Base-by-base conservation (phyloP, 2,329 filamentous ascomycete species). In the Fonsecaea nubica region DNA sequence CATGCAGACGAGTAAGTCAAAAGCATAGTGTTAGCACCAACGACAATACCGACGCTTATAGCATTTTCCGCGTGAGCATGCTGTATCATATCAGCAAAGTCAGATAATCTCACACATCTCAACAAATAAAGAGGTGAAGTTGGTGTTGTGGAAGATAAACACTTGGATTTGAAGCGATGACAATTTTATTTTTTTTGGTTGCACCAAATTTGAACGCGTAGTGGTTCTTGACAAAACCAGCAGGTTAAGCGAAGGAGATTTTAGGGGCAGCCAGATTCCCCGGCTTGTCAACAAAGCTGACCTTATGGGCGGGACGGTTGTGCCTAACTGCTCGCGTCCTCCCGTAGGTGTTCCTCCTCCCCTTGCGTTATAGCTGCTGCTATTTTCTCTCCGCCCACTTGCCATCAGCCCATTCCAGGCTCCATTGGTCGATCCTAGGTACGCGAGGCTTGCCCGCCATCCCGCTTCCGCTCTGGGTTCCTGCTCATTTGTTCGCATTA, bases 391-490 rank as follows among this genome's bases (percentile, higher is more conserved):
- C 58, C 6, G 2, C 40, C 15, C 40, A 10, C 33, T 1, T 15
- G 12, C 42, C 30, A 15, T 59, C 33, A 25, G 21, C 15, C n/a
- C 40, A 30, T 30, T 21, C 45, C 58, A 40, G n/a, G 32, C 12
- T 32, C 33, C 18, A 61, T 61, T 61, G 58, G 58, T 18, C 53
- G 10, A 9, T 8, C 1, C 6, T 10, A 35, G 18, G n/a, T 21
- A 30, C 33, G n/a, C 21, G 36, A 40, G 21, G 12, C 52, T 18
- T 48, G 7, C 32, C 58, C 58, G 21, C 63, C 63, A 65, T 65
- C 38, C 57, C 57, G 36, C 36, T 61, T 65, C 35, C 52, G 50
- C 50, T 45, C 7, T 65, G 52, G 63, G 63, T 63, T 65, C 63
- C 57, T 65, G 63, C 63, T 57, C 38, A 40, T 38, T 53, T 25